phyloP scores from a whole-genome alignment of 331 rosid genomes.

The Quercus lobata region DNA sequence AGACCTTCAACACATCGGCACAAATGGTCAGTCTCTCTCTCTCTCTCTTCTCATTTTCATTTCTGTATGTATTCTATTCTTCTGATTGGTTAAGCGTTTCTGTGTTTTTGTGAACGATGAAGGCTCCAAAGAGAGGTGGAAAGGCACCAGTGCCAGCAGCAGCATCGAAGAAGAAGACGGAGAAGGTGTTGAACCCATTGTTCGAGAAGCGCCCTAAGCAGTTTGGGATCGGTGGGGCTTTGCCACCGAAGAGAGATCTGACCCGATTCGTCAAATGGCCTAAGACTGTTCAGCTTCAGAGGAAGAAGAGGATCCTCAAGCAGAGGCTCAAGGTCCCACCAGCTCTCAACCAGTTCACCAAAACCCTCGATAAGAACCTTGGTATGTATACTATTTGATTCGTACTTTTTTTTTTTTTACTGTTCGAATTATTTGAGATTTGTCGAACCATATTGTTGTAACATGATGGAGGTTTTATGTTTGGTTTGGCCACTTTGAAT shows the following conservation, averaged over 20 bases:
- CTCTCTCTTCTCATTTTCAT: too few species aligned
- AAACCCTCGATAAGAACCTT: conserved; percentile 16
- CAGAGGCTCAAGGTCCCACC: conserved; percentile 93
- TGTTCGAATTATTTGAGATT: too few species aligned
- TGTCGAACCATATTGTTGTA: too few species aligned
- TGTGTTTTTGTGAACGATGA: background rate
- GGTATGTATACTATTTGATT: conserved; percentile 26
- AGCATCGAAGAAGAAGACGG: conserved; percentile 47
- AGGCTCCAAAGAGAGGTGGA: conserved; percentile 52
- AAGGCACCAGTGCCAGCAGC: conserved; percentile 27
- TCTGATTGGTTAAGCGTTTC: too few species aligned
- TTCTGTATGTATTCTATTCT: too few species aligned
- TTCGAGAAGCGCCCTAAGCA: conserved; percentile 90
- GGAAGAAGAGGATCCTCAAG: conserved; percentile 82
- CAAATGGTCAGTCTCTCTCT: background rate
- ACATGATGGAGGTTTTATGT: too few species aligned
- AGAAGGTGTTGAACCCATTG: conserved; percentile 67
- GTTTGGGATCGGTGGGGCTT: conserved; percentile 84
- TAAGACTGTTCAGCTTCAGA: conserved; percentile 65
- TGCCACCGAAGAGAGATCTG: conserved; percentile 91
- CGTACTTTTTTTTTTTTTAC: background rate
- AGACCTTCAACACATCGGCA: background rate
- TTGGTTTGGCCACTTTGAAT: too few species aligned
- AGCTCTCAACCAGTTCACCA: conserved; percentile 75
- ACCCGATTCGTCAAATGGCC: conserved; percentile 86